phyloP scores from a whole-genome alignment of 2,329 filamentous ascomycete species.

The Macrophomina tecta region DNA sequence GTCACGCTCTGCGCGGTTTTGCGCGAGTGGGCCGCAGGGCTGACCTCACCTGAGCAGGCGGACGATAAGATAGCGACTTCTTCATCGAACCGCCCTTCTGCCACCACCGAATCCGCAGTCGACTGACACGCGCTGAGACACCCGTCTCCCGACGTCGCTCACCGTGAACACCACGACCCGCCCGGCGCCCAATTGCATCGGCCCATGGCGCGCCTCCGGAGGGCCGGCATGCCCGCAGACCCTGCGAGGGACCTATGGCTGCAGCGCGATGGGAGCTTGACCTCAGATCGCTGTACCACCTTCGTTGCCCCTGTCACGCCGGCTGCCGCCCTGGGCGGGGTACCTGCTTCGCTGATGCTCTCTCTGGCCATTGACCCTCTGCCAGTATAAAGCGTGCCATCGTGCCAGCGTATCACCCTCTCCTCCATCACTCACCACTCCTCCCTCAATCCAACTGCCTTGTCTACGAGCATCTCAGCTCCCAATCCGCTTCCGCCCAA shows the following conservation, averaged over 20 bases:
- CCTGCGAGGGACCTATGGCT: constrained; percentile 20
- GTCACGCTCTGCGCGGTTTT: constrained; percentile 19
- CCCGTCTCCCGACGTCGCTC: constrained; percentile 20
- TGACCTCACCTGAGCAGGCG: constrained; percentile 16
- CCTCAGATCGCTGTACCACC: background rate
- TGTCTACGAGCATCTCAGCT: background rate
- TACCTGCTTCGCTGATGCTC: constrained; percentile 6
- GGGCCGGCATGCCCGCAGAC: constrained; percentile 24
- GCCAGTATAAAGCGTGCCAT: constrained; percentile 22
- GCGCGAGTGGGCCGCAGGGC: constrained; percentile 7
- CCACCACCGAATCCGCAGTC: background rate
- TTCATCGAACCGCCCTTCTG: constrained; percentile 4
- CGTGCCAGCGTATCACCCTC: background rate
- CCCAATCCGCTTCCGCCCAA: background rate
- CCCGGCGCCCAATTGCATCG: constrained; percentile 19
- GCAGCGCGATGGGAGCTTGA: constrained; percentile 6
- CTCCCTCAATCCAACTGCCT: constrained; percentile 11
- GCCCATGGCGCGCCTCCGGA: constrained; percentile 20
- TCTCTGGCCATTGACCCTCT: background rate
- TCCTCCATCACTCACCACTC: constrained; percentile 2
- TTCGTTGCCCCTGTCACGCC: constrained; percentile 19
- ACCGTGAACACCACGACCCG: background rate
- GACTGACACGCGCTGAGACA: constrained; percentile 16
- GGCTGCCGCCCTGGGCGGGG: constrained; percentile 23
- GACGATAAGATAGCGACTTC: constrained; percentile 20